Evolutionary conservation across 2,329 filamentous ascomycete species (phyloP).

Genomic region (Aspergillus jensenii): DNA sequence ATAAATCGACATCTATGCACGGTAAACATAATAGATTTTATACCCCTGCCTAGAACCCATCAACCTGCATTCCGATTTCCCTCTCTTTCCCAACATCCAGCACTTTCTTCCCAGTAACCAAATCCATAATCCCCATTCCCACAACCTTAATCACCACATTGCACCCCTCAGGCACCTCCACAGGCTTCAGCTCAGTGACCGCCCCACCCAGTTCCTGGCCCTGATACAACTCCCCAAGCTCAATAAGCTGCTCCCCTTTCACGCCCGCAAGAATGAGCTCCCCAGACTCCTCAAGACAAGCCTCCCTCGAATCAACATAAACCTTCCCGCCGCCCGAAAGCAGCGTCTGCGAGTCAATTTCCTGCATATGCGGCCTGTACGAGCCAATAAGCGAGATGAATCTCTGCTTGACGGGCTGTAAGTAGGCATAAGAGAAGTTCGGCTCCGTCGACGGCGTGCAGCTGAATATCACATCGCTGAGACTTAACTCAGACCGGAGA

Average conservation of each 20-base stretch:
- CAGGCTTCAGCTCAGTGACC: neutral
- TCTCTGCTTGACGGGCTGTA: constrained; percentile 38
- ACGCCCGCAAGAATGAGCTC: constrained; percentile 46
- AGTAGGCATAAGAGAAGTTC: constrained; percentile 41
- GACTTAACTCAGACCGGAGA: constrained; percentile 29
- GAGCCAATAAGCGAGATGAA: constrained; percentile 56
- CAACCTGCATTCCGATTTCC: constrained; percentile 35
- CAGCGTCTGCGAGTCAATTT: constrained; percentile 48
- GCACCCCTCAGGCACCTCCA: constrained; percentile 30
- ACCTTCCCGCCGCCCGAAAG: constrained; percentile 62
- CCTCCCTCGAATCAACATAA: constrained; percentile 61
- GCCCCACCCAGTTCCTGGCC: constrained; percentile 14
- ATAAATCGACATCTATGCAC: too few species aligned
- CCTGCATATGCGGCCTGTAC: constrained; percentile 55
- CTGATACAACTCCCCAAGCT: constrained; percentile 43
- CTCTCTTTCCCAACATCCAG: constrained; percentile 36
- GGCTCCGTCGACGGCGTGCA: constrained; percentile 49
- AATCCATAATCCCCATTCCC: constrained; percentile 53
- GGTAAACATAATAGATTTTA: too few species aligned
- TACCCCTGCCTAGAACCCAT: constrained; percentile 32
- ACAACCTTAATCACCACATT: constrained; percentile 54
- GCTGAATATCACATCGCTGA: constrained; percentile 50
- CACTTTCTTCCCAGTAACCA: constrained; percentile 45
- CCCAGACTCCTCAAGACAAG: constrained; percentile 48
- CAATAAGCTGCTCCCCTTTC: constrained; percentile 37